Evolutionary conservation across 305 asterid species (phyloP), one percentile per base, ranked within the genome.

Genomic region (Fraxinus paxiana): DNA sequence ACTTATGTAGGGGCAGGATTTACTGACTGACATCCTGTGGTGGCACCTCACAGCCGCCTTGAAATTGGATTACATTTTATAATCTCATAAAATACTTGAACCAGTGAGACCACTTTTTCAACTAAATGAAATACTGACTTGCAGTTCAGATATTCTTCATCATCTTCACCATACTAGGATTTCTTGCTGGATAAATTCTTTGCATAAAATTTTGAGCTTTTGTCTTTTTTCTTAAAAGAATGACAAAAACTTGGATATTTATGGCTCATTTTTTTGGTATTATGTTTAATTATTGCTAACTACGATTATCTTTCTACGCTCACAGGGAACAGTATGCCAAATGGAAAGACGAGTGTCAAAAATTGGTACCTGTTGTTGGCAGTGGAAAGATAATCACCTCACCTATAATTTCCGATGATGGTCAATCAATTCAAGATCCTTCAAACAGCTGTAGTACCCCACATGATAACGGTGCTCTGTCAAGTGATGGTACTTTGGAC

Each of bases 311-410:
- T 81, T n/a, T 75, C 48, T 84, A 75, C 77, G 34, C 74, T 76
- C 80, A 79, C 84, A 95, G 99, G 93, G 91, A 85, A 83, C 93
- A 92, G 82, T 95, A 95, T 86, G 92, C 88, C 83, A 88, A 87
- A 34, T 87, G 91, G 96, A 95, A 94, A 90, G 88, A 90, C 75
- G 90, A 87, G 85, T 95, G 99, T 83, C 90, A 91, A 80, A 87
- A 90, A 77, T 83, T 94, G 90, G 93, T 87, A 61, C 95, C 97
- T 73, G 56, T 82, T 63, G 63, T 95, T 85, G 99, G 98, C 81
- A 93, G 96, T 85, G 97, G 97, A 85, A 94, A 92, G 83, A 73
- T 92, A 69, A 82, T 93, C 81, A 90, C 97, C 63, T 83, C 89
- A 34, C 90, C 95, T 82, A 83, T 92, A 88, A 82, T 91, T 78